These are phyloP conservation scores for Lupinus albus DNA, from an alignment of 306 rosid genomes.

Conservation along the genomic window DNA sequence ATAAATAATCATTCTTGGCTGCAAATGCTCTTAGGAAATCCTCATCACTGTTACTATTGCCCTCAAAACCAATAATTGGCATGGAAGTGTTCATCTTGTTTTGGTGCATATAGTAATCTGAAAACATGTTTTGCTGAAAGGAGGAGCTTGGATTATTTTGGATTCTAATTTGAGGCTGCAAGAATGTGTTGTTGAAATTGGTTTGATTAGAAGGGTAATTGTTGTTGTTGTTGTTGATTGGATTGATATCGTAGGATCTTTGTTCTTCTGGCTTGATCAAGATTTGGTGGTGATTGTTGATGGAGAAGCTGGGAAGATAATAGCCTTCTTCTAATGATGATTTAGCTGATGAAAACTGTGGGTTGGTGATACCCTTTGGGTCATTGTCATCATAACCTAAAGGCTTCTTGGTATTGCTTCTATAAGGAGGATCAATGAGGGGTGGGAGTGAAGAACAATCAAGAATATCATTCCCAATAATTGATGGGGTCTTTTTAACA, in stretches of 20 bases:
- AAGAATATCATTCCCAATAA: constrained; percentile 53
- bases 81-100: constrained; percentile 34
- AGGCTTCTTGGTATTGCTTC: constrained; percentile 14
- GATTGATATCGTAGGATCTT: constrained; percentile 36
- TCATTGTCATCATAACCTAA: constrained; percentile 14
- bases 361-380: constrained; percentile 31
- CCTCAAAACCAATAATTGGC: constrained; percentile 13
- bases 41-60: constrained; percentile 11
- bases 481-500: constrained; percentile 38
- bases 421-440: constrained; percentile 58
- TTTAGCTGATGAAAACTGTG: constrained; percentile 38
- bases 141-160: constrained; percentile 45
- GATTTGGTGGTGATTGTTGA: constrained; percentile 35
- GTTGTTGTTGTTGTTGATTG: constrained; percentile 30
- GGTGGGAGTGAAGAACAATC: constrained; percentile 77
- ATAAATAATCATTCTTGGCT: constrained; percentile 12
- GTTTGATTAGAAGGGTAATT: constrained; percentile 30
- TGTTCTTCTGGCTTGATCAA: constrained; percentile 44
- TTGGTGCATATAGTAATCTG: constrained; percentile 46
- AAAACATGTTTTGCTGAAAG: constrained; percentile 37
- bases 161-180: constrained; percentile 26
- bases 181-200: constrained; percentile 30
- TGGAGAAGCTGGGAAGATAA: constrained; percentile 46
- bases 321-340: constrained; percentile 51
- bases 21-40: constrained; percentile 35